Evolutionary conservation across 176 grass and related monocot genomes (phyloP).

Genomic region (Triticum timopheevii): DNA sequence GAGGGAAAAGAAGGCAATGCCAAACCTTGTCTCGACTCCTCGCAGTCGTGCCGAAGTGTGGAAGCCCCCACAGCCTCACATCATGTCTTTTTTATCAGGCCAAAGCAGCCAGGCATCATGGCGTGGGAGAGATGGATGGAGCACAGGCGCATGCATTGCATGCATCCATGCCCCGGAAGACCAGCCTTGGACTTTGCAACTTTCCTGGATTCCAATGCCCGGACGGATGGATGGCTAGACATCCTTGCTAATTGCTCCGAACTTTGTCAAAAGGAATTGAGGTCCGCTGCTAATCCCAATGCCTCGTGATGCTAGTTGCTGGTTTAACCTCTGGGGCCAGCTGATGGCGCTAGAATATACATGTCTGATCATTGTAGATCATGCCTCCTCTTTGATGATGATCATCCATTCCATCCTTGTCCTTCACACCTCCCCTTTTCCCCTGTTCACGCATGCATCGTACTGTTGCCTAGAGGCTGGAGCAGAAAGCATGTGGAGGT

Average conservation of each 20-base stretch:
- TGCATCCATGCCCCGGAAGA: neutral
- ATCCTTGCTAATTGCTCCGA: conserved; percentile 32
- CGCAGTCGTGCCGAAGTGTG: neutral
- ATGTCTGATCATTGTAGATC: conserved; percentile 60
- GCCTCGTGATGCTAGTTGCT: conserved; percentile 29
- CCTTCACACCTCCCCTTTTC: conserved; percentile 22
- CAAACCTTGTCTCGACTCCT: conserved; percentile 34
- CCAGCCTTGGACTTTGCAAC: conserved; percentile 27
- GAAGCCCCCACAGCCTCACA: conserved; percentile 24
- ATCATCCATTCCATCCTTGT: conserved; percentile 32
- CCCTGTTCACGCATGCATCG: conserved; percentile 30
- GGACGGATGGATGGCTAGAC: conserved; percentile 38
- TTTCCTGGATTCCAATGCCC: conserved; percentile 63
- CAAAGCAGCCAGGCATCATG: conserved; percentile 55
- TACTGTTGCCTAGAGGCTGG: conserved; percentile 15
- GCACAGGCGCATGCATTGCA: conserved; percentile 2
- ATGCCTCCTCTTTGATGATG: conserved; percentile 43
- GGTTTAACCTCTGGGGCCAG: conserved; percentile 35
- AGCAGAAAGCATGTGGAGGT: neutral
- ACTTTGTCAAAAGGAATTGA: conserved; percentile 54
- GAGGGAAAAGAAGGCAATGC: conserved; percentile 16
- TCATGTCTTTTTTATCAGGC: conserved; percentile 27
- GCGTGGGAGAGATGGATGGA: conserved; percentile 13
- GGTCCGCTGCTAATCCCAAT: conserved; percentile 54
- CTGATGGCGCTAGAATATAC: conserved; percentile 12